Base-by-base conservation (phyloP, 331 rosid genomes). In the Rhamnella rubrinervis region DNA sequence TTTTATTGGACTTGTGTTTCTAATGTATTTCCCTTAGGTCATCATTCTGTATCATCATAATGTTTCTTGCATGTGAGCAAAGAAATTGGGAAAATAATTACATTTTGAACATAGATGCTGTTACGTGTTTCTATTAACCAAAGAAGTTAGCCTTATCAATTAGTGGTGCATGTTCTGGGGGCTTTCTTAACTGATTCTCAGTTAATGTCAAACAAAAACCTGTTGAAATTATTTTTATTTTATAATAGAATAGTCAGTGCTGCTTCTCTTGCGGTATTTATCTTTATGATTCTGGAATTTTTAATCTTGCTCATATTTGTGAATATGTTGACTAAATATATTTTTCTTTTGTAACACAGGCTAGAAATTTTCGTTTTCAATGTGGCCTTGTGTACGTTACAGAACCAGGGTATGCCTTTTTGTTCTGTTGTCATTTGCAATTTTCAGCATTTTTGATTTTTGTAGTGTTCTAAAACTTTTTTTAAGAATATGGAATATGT, bases 351-450 rank as follows among this genome's bases (percentile, higher is more conserved):
- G 69, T 41, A 46, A 44, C 73, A 80, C 95, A 93, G 98, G 98
- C 98, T 56, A 88, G 98, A 82, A 93, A 93, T 85, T 93, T 93
- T 65, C 88, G 96, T 68, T 93, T 93, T 81, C 80, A 85, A 9
- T 93, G 98, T 61, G 92, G 98, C 75, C 96, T 93, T 80, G 98
- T 91, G 60, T 93, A 93, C 77, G 97, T 93, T 75, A 66, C 96
- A 8, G 96, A 93, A 82, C 97, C 96, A 23, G 98, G 98, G 97
- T 93, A 93, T n/a, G 95, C 38, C 51, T 55, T 17, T 35, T 71
- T 56, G 23, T 67, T 68, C 62, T 78, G 55, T 61, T 55, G 69
- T 38, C 63, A 55, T 13, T 50, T 71, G 39, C 47, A 10, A 9
- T 72, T 37, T 53, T 38, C 53, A 14, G 13, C 59, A 28, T 11